These are phyloP conservation scores for Terfezia claveryi DNA, from an alignment of 495 filamentous ascomycete genomes.

Conservation along the genomic window DNA sequence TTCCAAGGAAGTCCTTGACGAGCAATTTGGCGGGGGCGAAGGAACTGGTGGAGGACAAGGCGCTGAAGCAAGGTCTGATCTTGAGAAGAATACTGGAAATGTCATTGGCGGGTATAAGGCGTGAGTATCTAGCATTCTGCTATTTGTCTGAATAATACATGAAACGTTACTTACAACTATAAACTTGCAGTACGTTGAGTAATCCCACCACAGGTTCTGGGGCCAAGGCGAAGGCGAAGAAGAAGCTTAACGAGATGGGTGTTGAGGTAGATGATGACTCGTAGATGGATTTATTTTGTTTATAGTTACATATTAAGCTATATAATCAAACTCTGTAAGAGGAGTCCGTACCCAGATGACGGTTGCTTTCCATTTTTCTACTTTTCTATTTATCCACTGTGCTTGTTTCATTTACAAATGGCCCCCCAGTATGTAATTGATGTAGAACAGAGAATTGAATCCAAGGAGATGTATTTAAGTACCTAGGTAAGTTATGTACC, in stretches of 20 bases:
- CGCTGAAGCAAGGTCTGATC: not conserved
- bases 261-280: not conserved
- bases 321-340: too few relatives aligned
- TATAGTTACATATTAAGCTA: too few relatives aligned
- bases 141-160: not conserved
- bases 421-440: too few relatives aligned
- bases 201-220: constrained; percentile 29
- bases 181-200: constrained; percentile 16
- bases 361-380: too few relatives aligned
- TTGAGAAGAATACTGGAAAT: constrained; percentile 24
- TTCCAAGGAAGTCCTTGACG: constrained; percentile 24
- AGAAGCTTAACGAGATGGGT: constrained; percentile 20
- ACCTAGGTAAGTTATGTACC: too few relatives aligned
- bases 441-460: too few relatives aligned
- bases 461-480: too few relatives aligned
- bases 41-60: constrained; percentile 2
- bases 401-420: too few relatives aligned
- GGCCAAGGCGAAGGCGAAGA: constrained; percentile 26
- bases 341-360: too few relatives aligned
- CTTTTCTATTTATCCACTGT: too few relatives aligned
- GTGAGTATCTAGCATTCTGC: constrained; percentile 5
- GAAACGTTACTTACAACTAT: not conserved
- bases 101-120: constrained; percentile 27
- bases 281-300: not conserved
- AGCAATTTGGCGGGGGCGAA: constrained; percentile 17